phyloP scores from a whole-genome alignment of 106 monocot species.

The Dactylorhiza incarnata region DNA sequence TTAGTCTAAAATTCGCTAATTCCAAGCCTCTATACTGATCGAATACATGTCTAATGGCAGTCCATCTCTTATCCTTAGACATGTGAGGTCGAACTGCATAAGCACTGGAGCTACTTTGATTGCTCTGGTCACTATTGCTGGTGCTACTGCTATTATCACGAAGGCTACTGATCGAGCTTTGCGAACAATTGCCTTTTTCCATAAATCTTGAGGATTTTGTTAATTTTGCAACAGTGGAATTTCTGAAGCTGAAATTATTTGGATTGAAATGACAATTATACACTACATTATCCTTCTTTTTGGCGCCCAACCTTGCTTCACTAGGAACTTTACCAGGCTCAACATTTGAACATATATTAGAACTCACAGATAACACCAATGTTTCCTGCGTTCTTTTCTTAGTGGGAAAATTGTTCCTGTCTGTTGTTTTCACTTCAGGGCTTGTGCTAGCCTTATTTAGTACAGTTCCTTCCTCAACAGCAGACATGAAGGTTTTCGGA shows the following conservation, averaged over 20 bases:
- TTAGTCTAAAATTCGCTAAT: slow-evolving; percentile 67
- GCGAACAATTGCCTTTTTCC: slow-evolving; percentile 60
- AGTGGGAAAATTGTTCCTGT: slow-evolving; percentile 3
- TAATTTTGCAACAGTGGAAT: slow-evolving; percentile 10
- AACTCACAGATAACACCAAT: background rate
- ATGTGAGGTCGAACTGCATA: slow-evolving; percentile 12
- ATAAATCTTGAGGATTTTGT: slow-evolving; percentile 19
- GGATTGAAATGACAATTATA: slow-evolving; percentile 12
- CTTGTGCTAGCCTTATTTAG: slow-evolving; percentile 4
- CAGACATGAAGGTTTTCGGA: background rate
- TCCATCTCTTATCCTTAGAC: slow-evolving; percentile 13
- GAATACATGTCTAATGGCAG: slow-evolving; percentile 39
- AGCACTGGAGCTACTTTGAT: slow-evolving; percentile 27
- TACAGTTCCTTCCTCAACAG: background rate
- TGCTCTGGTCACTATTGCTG: slow-evolving; percentile 61
- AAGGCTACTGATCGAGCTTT: slow-evolving; percentile 67
- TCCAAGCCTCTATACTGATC: slow-evolving; percentile 58
- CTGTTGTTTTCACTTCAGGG: slow-evolving; percentile 5
- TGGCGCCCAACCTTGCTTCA: slow-evolving; percentile 9
- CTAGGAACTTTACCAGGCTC: background rate
- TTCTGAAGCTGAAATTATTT: slow-evolving; percentile 3
- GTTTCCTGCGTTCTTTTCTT: slow-evolving; percentile 19
- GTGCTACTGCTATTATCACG: slow-evolving; percentile 61
- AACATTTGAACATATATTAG: background rate
- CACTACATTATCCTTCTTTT: slow-evolving; percentile 1